These are phyloP conservation scores for Ploettnerulaceae sp. DNA, from an alignment of 2,329 filamentous ascomycete species.

Conservation along the genomic window DNA sequence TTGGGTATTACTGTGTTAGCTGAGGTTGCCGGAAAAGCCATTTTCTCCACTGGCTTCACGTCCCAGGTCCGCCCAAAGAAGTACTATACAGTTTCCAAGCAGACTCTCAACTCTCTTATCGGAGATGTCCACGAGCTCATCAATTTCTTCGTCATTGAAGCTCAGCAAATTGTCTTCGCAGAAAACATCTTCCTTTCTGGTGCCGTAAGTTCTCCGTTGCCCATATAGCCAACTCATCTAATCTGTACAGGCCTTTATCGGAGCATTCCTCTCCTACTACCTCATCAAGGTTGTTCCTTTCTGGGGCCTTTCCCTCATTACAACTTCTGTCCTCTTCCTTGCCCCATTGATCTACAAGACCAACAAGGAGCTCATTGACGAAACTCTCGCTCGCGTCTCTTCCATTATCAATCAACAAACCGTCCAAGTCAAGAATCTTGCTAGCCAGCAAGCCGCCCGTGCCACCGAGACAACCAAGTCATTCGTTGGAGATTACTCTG, in stretches of 20 bases:
- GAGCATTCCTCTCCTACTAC: slow-evolving; percentile 61
- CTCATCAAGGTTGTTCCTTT: slow-evolving; percentile 65
- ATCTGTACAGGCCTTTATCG: slow-evolving; percentile 49
- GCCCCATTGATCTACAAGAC: slow-evolving; percentile 59
- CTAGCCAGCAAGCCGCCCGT: slow-evolving; percentile 59
- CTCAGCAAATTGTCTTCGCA: slow-evolving; percentile 62
- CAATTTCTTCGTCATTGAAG: slow-evolving; percentile 69
- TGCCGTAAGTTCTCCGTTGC: slow-evolving; percentile 45
- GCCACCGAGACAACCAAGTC: slow-evolving; percentile 61
- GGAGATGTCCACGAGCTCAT: slow-evolving; percentile 62
- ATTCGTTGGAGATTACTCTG: slow-evolving; percentile 62
- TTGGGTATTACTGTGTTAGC: slow-evolving; percentile 56
- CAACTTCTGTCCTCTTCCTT: slow-evolving; percentile 55
- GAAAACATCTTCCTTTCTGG: slow-evolving; percentile 60
- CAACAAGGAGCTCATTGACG: slow-evolving; percentile 67
- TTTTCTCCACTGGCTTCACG: slow-evolving; percentile 57
- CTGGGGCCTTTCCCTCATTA: slow-evolving; percentile 62
- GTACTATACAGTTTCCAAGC: slow-evolving; percentile 62
- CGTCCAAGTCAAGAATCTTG: slow-evolving; percentile 54
- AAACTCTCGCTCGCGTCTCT: slow-evolving; percentile 53
- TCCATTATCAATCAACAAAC: slow-evolving; percentile 59
- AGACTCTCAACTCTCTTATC: slow-evolving; percentile 55
- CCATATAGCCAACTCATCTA: slow-evolving; percentile 7
- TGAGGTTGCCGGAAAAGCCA: slow-evolving; percentile 56
- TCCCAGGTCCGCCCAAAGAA: slow-evolving; percentile 62